Percentiles rank a stretch among this genome's conserved stretches.
Conservation (phyloP, 2,329 filamentous ascomycete species). For the Penicillium sp. region DNA sequence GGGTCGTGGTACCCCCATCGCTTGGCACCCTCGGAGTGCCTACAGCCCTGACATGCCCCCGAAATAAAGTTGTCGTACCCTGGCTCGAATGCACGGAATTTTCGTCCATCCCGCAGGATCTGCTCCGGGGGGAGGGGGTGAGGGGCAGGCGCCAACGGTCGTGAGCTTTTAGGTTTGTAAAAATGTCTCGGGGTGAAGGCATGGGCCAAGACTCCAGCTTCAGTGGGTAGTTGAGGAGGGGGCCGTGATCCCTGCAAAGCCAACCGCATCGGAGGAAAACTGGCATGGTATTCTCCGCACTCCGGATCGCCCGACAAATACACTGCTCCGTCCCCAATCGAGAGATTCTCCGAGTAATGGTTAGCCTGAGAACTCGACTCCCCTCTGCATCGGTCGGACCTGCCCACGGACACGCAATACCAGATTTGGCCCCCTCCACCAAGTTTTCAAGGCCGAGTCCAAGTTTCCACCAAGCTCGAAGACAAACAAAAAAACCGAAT, state of each 20-base stretch:
- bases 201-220: neutral
- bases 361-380: neutral
- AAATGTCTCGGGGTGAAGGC: neutral
- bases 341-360: neutral
- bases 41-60: neutral
- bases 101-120: slow-evolving; percentile 15
- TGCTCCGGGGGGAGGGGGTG: slow-evolving; percentile 13
- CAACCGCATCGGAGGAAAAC: slow-evolving; percentile 1
- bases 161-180: slow-evolving; percentile 3
- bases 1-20: no score
- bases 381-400: neutral
- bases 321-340: neutral
- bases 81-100: slow-evolving; percentile 16
- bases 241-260: neutral
- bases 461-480: neutral
- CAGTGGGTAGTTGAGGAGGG: neutral
- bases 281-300: slow-evolving; percentile 11
- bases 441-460: neutral
- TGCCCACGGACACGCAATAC: neutral
- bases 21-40: neutral
- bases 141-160: slow-evolving; percentile 12
- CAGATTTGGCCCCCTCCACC: neutral
- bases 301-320: slow-evolving; percentile 5
- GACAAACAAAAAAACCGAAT: neutral
- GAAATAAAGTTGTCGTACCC: slow-evolving; percentile 27